Base-by-base conservation (phyloP, 495 filamentous ascomycete species). In the Aspergillus sclerotioniger region DNA sequence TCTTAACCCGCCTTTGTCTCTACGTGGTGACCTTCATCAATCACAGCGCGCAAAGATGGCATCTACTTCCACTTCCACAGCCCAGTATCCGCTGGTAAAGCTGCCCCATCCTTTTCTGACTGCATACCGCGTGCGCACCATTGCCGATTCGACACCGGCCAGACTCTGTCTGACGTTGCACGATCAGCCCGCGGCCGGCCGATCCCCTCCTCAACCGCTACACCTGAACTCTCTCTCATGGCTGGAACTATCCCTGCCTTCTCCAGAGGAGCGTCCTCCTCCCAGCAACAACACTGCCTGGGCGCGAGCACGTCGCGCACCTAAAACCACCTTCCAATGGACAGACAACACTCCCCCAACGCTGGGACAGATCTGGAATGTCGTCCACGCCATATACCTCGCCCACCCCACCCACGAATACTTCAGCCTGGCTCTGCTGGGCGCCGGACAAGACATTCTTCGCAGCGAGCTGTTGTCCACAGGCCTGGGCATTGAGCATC, bases 361-460 rank as follows among this genome's bases (percentile, higher is more conserved):
- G 0, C 62, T 83, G 20, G 84, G 71, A 6, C 84, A 87, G 60
- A 74, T 85, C 39, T 88, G 85, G 85, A 80, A 86, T 15, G 64
- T 83, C 37, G 62, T 84, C 25, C 86, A 88, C 65, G 78, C 82
- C 20, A 70, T 83, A 43, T 84, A 84, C 69, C 80, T 83, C 19
- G 62, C 81, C 8, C 76, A 82, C 19, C 82, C 81, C 0, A 63
- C 71, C 32, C 68, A 77, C 16, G 85, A 87, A 62, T 76, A 74
- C 25, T 74, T 87, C 60, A 78, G 83, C 9, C 72, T 85, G 10
- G 58, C 68, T 6, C 69, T 84, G 29, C 51, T 51, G 9, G 80
- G 82, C 5, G 28, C 71, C 31, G 69, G 71, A 8, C 64, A 69
- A 0, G 68, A 76, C 29, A 56, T 68, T 5, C 58, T 87, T 17